Percentiles rank a stretch among this genome's conserved stretches.
phyloP scores from a whole-genome alignment of 1,284 basidiomycete genomes.

The Termitomyces sp. region DNA sequence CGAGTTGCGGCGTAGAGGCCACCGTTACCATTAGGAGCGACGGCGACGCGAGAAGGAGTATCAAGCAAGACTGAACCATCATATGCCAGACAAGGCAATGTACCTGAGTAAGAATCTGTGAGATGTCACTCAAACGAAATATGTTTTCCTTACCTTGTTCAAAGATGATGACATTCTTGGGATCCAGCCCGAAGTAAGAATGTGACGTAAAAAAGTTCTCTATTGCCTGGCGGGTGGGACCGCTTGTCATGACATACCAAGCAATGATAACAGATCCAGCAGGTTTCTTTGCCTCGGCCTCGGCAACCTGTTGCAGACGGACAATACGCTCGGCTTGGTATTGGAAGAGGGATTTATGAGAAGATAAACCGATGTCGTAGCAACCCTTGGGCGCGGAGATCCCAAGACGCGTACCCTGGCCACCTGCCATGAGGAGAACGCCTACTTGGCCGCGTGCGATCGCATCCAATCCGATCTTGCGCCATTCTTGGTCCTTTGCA shows the following conservation, averaged over 20 bases:
- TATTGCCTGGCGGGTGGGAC: constrained; percentile 87
- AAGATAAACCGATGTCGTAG: constrained; percentile 94
- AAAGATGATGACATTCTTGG: constrained; percentile 87
- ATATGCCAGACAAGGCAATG: constrained; percentile 90
- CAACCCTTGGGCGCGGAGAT: constrained; percentile 94
- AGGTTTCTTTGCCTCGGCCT: constrained; percentile 45
- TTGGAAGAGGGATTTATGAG: constrained; percentile 92
- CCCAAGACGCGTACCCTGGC: constrained; percentile 94
- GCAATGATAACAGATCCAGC: constrained; percentile 66
- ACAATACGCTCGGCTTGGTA: constrained; percentile 94
- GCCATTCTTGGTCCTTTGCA: constrained; percentile 68
- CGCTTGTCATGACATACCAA: constrained; percentile 99
- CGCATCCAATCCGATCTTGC: constrained; percentile 71
- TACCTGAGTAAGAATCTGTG: constrained; percentile 52
- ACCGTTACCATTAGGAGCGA: constrained; percentile 97
- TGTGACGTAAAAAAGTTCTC: constrained; percentile 82
- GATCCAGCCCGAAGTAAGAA: constrained; percentile 79
- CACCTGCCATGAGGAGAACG: constrained; percentile 95
- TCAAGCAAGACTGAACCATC: constrained; percentile 95
- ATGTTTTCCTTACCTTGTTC: constrained; percentile 76
- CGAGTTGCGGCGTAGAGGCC: constrained; percentile 94
- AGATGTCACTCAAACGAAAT: constrained; percentile 10
- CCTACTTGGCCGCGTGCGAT: constrained; percentile 82
- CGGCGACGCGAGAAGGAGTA: constrained; percentile 71
- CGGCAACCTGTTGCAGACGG: constrained; percentile 77